phyloP scores from a whole-genome alignment of 371 early-diverging fungal genomes.

The Rhizopus delemar region DNA sequence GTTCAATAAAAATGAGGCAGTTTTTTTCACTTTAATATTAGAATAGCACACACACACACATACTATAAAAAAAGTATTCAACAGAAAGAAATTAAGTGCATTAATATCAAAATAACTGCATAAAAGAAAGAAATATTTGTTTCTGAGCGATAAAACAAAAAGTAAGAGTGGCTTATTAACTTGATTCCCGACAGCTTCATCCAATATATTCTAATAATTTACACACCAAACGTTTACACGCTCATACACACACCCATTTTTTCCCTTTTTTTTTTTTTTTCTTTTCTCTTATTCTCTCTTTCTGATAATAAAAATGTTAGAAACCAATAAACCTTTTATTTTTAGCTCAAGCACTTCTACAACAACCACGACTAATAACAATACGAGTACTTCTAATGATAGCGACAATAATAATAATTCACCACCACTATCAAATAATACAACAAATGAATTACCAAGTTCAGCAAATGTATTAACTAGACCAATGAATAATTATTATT shows the following conservation, averaged over 20 bases:
- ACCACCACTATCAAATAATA: neutral
- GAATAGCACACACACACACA: too few species aligned
- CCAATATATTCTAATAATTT: neutral
- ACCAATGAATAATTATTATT: slow-evolving; percentile 3
- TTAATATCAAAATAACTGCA: too few species aligned
- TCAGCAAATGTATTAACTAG: too few species aligned
- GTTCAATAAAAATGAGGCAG: too few species aligned
- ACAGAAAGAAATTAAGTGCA: too few species aligned
- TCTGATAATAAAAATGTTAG: slow-evolving; percentile 15
- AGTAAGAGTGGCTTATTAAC: slow-evolving; percentile 13
- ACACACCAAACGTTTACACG: neutral
- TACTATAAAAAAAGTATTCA: too few species aligned
- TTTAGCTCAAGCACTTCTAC: slow-evolving; percentile 17
- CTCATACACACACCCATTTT: neutral
- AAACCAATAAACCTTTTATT: slow-evolving; percentile 28
- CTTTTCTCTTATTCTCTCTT: too few species aligned
- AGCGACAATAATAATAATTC: too few species aligned
- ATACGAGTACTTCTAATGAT: neutral
- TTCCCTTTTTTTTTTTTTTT: slow-evolving; percentile 6
- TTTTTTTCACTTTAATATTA: too few species aligned
- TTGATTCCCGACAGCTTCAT: slow-evolving; percentile 1
- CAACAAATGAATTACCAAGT: slow-evolving; percentile 8
- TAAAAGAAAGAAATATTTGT: slow-evolving; percentile 1
- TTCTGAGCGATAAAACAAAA: slow-evolving; percentile 17
- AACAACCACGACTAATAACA: slow-evolving; percentile 2